A percentile compares a stretch with the other conserved stretches of the same genome.
phyloP scores from a whole-genome alignment of 345 rosid species.

The Triadica sebifera region DNA sequence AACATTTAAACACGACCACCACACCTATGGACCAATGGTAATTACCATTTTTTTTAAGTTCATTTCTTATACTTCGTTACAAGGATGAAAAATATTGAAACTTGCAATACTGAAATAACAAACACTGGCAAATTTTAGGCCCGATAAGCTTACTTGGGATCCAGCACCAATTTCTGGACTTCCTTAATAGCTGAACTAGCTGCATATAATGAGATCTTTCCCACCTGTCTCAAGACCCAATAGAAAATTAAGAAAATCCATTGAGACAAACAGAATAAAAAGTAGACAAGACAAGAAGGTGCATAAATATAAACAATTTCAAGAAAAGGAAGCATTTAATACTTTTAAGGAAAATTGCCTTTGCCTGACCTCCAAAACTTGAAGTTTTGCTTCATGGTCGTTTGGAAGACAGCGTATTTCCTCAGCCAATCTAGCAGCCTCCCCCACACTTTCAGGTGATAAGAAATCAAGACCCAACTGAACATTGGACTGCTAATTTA shows the following conservation, averaged over 20 bases:
- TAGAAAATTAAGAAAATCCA: slow-evolving; percentile 14
- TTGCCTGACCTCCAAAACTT: slow-evolving; percentile 71
- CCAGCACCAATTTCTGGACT: slow-evolving; percentile 87
- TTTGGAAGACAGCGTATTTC: slow-evolving; percentile 82
- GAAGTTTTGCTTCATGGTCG: slow-evolving; percentile 83
- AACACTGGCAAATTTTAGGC: neutral
- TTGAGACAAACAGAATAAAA: neutral
- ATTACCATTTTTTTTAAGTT: no score
- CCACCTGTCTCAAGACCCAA: slow-evolving; percentile 58
- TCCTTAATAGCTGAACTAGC: slow-evolving; percentile 98
- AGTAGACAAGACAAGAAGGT: neutral
- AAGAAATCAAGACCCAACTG: slow-evolving; percentile 89
- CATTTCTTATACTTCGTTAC: neutral
- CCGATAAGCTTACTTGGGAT: slow-evolving; percentile 66
- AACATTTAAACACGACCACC: neutral
- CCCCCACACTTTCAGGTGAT: slow-evolving; percentile 86
- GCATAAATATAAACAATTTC: neutral
- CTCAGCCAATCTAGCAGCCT: slow-evolving; percentile 71
- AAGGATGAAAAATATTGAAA: neutral
- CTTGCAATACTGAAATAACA: neutral
- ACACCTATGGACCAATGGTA: neutral
- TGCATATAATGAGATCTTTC: slow-evolving; percentile 83
- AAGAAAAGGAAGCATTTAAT: slow-evolving; percentile 19
- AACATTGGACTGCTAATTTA: slow-evolving; percentile 74
- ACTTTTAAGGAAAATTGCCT: slow-evolving; percentile 17